These are phyloP conservation scores for Pythium myriotylum DNA, from an alignment of 352 stramenopile genomes.

Conservation along the genomic window DNA sequence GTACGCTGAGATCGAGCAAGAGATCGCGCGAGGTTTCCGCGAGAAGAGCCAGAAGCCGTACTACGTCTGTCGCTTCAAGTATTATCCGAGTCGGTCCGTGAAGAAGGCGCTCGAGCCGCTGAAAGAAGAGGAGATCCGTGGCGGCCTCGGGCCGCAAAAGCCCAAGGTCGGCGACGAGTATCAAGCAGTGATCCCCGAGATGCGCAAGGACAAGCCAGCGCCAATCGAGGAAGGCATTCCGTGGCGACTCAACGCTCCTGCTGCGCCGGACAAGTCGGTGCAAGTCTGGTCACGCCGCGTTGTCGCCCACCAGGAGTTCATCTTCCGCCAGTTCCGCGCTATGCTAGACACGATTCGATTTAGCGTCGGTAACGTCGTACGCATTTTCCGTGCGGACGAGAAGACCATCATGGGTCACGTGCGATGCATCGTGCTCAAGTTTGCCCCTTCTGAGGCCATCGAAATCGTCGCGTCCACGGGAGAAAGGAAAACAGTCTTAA, in stretches of 20 bases:
- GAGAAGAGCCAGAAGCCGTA: slow-evolving; percentile 61
- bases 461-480: slow-evolving; percentile 66
- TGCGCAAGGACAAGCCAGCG: slow-evolving; percentile 26
- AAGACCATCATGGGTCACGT: slow-evolving; percentile 49
- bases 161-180: slow-evolving; percentile 68
- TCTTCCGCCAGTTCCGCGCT: slow-evolving; percentile 58
- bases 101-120: slow-evolving; percentile 73
- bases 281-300: slow-evolving; percentile 78
- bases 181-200: slow-evolving; percentile 55
- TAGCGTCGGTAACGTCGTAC: slow-evolving; percentile 72
- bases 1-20: slow-evolving; percentile 68
- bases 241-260: slow-evolving; percentile 16
- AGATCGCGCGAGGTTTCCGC: slow-evolving; percentile 71
- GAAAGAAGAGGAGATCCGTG: slow-evolving; percentile 73
- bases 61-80: slow-evolving; percentile 84
- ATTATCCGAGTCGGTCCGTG: slow-evolving; percentile 64
- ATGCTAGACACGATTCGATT: slow-evolving; percentile 64
- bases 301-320: slow-evolving; percentile 39
- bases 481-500: slow-evolving; percentile 43
- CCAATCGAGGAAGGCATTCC: slow-evolving; percentile 10
- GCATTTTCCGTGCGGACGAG: slow-evolving; percentile 38
- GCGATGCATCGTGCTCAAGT: slow-evolving; percentile 66
- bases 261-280: slow-evolving; percentile 12
- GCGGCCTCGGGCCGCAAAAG: slow-evolving; percentile 58
- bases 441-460: slow-evolving; percentile 42